These are phyloP conservation scores for Vigna mungo DNA, from an alignment of 306 rosid genomes.

Conservation along the genomic window DNA sequence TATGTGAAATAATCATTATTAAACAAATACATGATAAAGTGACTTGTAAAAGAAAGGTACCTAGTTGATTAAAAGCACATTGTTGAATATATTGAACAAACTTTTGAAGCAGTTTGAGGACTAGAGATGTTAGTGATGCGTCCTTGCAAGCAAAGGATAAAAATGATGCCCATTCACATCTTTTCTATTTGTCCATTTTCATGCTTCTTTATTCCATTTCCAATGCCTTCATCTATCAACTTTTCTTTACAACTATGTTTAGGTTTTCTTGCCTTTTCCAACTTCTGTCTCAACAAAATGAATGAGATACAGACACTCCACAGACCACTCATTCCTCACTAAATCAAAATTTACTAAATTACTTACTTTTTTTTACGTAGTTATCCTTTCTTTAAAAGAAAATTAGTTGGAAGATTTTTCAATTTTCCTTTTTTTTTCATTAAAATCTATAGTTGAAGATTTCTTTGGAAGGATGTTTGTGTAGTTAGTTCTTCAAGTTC, in stretches of 20 bases:
- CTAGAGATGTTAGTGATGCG: not conserved
- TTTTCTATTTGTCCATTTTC: not conserved
- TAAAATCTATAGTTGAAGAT: not conserved
- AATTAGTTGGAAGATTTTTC: too few species aligned
- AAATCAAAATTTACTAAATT: not conserved
- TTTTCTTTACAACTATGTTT: not conserved
- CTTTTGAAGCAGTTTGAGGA: not conserved
- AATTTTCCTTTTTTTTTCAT: too few species aligned
- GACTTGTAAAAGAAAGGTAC: not conserved
- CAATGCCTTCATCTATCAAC: not conserved
- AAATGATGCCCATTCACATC: not conserved
- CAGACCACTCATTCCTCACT: too few species aligned
- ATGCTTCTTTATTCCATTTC: not conserved
- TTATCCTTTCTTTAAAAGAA: too few species aligned
- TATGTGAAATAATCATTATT: too few species aligned
- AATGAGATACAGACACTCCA: not conserved
- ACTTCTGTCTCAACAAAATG: constrained; percentile 7
- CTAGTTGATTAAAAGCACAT: not conserved
- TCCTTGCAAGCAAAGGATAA: constrained; percentile 15
- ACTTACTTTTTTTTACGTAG: too few species aligned
- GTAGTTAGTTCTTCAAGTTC: not conserved
- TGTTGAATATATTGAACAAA: not conserved
- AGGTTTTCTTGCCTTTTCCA: constrained; percentile 3
- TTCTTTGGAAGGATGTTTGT: not conserved
- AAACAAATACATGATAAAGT: not conserved